phyloP scores from a whole-genome alignment of 176 grass and related monocot genomes.

The Bonia amplexicaulis region DNA sequence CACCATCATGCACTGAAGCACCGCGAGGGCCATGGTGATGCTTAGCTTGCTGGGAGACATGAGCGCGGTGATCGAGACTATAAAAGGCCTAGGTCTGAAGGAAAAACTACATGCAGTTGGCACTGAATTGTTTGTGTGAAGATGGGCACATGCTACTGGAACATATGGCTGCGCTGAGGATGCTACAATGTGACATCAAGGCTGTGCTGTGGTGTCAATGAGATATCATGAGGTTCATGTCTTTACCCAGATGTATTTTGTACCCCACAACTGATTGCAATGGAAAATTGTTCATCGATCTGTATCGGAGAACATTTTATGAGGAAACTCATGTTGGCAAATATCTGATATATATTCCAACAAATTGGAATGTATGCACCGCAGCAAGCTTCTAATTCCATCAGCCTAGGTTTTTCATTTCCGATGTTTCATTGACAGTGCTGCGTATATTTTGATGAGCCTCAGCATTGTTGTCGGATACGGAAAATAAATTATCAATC shows the following conservation, averaged over 20 bases:
- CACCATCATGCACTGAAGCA: constrained; percentile 14
- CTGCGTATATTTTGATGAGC: background rate
- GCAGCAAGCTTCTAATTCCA: background rate
- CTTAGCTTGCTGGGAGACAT: constrained; percentile 3
- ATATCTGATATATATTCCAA: constrained; percentile 6
- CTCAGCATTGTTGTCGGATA: background rate
- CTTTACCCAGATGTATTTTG: constrained; percentile 2
- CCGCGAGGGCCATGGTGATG: background rate
- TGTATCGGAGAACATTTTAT: background rate
- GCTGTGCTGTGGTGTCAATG: background rate
- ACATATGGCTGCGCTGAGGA: background rate
- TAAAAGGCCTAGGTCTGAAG: constrained; percentile 16
- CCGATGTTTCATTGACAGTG: background rate
- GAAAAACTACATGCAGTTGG: background rate
- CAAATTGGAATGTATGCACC: background rate
- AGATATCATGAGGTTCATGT: constrained; percentile 3
- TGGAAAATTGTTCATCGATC: constrained; percentile 13
- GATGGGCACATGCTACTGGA: background rate
- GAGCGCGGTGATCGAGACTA: constrained; percentile 23
- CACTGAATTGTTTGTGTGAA: background rate
- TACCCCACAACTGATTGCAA: background rate
- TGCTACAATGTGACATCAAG: background rate
- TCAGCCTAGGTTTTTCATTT: background rate
- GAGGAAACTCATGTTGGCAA: background rate
- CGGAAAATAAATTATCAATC: too few relatives aligned